Base-by-base conservation (phyloP, 1,284 basidiomycete genomes). In the Cutaneotrichosporon spelunceum region DNA sequence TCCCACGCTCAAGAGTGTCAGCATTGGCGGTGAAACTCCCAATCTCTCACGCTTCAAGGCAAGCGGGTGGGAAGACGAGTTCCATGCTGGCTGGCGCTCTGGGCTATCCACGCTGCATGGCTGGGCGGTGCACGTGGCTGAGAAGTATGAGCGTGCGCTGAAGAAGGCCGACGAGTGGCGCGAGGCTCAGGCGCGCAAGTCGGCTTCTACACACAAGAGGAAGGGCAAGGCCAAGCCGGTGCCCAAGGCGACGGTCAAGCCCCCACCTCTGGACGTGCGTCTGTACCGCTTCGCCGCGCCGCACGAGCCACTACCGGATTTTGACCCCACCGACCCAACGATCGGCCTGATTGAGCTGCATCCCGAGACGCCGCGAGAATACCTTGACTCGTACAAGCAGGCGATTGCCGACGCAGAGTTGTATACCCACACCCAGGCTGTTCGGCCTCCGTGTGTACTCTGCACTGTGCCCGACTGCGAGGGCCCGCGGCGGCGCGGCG, bases 401-500 rank as follows among this genome's bases (percentile, higher is more conserved):
- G 68, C 70, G 5, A 63, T 73, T 27, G 68, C 65, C 19, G 72
- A 75, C 52, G 68, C 69, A 23, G 74, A 74, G 54, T 60, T 70
- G 54, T 75, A 70, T 61, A 61, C 68, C 2, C 68, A 72, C 44
- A 67, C 69, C 27, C 66, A 71, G 13, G 63, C 61, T 1, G 56
- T 62, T 5, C 59, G 66, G 3, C 67, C 75, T 27, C 72, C 68
- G n/a, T 75, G 72, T 56, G 65, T 75, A 10, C 61, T 77, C 24
- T 78, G 77, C 64, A 71, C 73, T 2, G 71, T 76, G 11, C 76
- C 78, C 8, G 78, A 78, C 57, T 79, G 76, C 56, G 78, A 79
- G 54, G 77, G 78, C 0, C 77, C 76, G 1, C 67, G 65, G 45
- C 71, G 76, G 53, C 64, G 70, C 39, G 76, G 75, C 14, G 75